Conservation (phyloP, 352 stramenopile species). For the Phytophthora lateralis region DNA sequence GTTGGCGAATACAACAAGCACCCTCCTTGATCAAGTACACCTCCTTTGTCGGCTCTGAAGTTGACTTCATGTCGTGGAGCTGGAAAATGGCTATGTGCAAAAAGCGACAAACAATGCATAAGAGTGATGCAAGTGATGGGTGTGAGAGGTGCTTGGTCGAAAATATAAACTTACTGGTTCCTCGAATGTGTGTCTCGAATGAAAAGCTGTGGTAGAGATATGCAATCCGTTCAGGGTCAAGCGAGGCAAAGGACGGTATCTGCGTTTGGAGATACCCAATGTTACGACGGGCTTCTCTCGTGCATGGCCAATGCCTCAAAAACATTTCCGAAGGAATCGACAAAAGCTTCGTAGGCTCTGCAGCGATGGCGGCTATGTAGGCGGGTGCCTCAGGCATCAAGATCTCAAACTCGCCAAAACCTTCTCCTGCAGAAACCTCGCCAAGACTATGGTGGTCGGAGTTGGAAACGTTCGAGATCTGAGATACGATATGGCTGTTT, state of each 20-base stretch:
- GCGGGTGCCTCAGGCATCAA: constrained; percentile 44
- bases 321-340: constrained; percentile 59
- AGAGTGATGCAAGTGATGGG: background rate
- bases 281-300: constrained; percentile 34
- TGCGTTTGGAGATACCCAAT: constrained; percentile 56
- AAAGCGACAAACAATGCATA: background rate
- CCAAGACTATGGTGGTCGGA: constrained; percentile 34
- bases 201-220: constrained; percentile 60
- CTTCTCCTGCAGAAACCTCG: constrained; percentile 42
- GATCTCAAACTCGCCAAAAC: constrained; percentile 76
- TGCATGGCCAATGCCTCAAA: constrained; percentile 47
- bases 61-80: constrained; percentile 22
- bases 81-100: constrained; percentile 50
- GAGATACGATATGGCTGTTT: constrained; percentile 19
- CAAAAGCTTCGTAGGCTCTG: constrained; percentile 58
- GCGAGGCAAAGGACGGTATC: constrained; percentile 45
- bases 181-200: constrained; percentile 47
- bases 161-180: constrained; percentile 40
- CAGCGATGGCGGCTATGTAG: constrained; percentile 46
- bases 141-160: background rate
- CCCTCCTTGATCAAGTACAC: constrained; percentile 62
- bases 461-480: background rate
- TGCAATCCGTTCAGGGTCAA: constrained; percentile 63
- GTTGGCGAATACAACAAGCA: constrained; percentile 51
- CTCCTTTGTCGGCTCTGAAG: constrained; percentile 11